These are phyloP conservation scores for Lactifluus subvellereus DNA, from an alignment of 768 basidiomycete species.

Conservation along the genomic window DNA sequence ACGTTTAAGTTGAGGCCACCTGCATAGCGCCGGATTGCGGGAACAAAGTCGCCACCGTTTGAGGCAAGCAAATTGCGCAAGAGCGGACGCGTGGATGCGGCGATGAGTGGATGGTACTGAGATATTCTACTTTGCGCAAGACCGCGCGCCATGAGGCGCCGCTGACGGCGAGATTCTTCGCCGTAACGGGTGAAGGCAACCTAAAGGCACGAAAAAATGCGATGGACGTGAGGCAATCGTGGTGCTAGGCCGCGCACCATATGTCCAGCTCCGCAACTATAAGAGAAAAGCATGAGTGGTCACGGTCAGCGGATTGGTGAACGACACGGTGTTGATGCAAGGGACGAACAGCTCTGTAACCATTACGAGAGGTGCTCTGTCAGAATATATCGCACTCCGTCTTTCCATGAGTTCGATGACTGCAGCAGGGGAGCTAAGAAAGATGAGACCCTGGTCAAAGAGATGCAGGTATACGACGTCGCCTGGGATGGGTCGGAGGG, in stretches of 20 bases:
- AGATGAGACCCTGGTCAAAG: constrained; percentile 60
- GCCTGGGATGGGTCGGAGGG: constrained; percentile 36
- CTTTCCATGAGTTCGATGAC: constrained; percentile 63
- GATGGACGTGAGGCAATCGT: neutral
- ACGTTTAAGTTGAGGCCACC: constrained; percentile 32
- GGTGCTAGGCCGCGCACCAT: constrained; percentile 14
- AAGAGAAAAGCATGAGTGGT: neutral
- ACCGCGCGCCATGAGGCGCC: constrained; percentile 23
- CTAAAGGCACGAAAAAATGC: constrained; percentile 2
- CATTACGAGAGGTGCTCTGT: constrained; percentile 68
- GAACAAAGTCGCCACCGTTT: constrained; percentile 16
- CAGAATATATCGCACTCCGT: constrained; percentile 65
- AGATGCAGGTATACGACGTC: constrained; percentile 60
- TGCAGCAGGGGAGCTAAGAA: constrained; percentile 56
- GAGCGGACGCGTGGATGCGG: constrained; percentile 19
- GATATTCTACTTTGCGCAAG: constrained; percentile 13
- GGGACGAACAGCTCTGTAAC: constrained; percentile 56
- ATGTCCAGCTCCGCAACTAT: constrained; percentile 21
- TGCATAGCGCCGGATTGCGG: constrained; percentile 21
- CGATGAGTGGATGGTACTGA: constrained; percentile 21
- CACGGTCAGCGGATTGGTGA: neutral
- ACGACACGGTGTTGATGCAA: neutral
- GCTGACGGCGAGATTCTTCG: constrained; percentile 21
- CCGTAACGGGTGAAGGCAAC: constrained; percentile 24
- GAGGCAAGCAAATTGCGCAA: constrained; percentile 19